phyloP scores from a whole-genome alignment of 108 stramenopile genomes.

The Skeletonema grethae region DNA sequence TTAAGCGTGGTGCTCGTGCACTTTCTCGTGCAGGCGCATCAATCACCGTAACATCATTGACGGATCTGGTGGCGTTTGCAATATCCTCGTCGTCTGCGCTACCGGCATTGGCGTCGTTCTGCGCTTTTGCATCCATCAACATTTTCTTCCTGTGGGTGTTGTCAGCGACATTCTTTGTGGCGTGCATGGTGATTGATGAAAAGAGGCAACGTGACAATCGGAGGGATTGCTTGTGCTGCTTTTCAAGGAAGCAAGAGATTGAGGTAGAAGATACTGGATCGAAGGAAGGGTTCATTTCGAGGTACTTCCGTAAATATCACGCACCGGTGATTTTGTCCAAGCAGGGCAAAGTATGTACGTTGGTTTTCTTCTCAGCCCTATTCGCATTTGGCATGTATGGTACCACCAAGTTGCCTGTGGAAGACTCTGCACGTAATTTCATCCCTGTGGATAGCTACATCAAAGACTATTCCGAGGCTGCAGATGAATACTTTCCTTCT shows the following conservation, averaged over 20 bases:
- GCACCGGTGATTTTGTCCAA: constrained; percentile 57
- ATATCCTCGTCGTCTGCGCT: constrained; percentile 66
- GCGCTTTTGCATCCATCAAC: constrained; percentile 68
- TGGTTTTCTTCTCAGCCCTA: too few relatives aligned
- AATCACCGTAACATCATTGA: constrained; percentile 76
- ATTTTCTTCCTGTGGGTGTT: constrained; percentile 81
- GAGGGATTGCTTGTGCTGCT: constrained; percentile 65
- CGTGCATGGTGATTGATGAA: constrained; percentile 70
- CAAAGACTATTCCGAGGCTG: constrained; percentile 53
- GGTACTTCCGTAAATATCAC: constrained; percentile 63
- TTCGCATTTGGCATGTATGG: too few relatives aligned
- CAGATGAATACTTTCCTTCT: constrained; percentile 55
- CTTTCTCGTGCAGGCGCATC: constrained; percentile 65
- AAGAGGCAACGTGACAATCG: constrained; percentile 80
- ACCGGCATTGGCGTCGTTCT: constrained; percentile 79
- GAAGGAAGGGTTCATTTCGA: constrained; percentile 50
- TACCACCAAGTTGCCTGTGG: too few relatives aligned
- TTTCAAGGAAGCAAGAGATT: constrained; percentile 52
- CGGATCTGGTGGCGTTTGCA: constrained; percentile 81
- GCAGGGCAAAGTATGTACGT: constrained; percentile 40
- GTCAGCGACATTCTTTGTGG: constrained; percentile 69
- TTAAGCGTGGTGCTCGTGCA: constrained; percentile 47
- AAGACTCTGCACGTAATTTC: constrained; percentile 65
- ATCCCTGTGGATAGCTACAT: constrained; percentile 83
- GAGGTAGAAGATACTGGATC: constrained; percentile 41